Evolutionary conservation across 2,329 filamentous ascomycete genomes (phyloP).

Genomic region (Sclerotinia minor): DNA sequence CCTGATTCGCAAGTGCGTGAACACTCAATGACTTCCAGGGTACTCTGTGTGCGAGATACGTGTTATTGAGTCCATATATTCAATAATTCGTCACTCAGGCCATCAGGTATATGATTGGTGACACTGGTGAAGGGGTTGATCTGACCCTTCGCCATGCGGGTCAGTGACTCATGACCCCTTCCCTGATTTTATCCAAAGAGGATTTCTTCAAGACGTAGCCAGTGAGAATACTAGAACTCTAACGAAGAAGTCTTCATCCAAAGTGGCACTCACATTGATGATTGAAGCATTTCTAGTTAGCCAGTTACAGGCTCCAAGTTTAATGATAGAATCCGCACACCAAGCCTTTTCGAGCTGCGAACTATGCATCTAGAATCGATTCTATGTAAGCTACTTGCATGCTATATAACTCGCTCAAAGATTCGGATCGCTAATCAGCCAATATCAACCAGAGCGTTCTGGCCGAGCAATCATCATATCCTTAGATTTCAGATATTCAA

Average conservation of each 20-base stretch:
- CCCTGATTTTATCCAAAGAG: background rate
- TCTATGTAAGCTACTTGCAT: background rate
- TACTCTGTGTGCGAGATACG: background rate
- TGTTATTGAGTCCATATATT: background rate
- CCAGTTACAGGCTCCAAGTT: constrained; percentile 7
- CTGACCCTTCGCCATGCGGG: background rate
- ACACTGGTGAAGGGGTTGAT: background rate
- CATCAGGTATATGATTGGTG: background rate
- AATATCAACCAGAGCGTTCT: background rate
- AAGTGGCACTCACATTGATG: constrained; percentile 26
- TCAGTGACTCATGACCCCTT: constrained; percentile 4
- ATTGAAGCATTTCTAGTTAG: background rate
- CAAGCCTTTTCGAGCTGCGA: constrained; percentile 5
- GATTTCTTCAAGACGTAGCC: constrained; percentile 7
- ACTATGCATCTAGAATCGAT: background rate
- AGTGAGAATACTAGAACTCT: constrained; percentile 24
- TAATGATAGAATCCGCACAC: background rate
- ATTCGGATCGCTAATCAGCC: background rate
- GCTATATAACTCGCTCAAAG: background rate
- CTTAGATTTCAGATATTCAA: background rate
- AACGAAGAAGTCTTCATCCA: constrained; percentile 22
- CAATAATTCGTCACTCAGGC: background rate
- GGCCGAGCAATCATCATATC: background rate
- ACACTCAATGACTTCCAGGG: background rate
- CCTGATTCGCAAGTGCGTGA: constrained; percentile 5